Conservation (phyloP, 805 yeast genomes). For the Metschnikowia henanensis region DNA sequence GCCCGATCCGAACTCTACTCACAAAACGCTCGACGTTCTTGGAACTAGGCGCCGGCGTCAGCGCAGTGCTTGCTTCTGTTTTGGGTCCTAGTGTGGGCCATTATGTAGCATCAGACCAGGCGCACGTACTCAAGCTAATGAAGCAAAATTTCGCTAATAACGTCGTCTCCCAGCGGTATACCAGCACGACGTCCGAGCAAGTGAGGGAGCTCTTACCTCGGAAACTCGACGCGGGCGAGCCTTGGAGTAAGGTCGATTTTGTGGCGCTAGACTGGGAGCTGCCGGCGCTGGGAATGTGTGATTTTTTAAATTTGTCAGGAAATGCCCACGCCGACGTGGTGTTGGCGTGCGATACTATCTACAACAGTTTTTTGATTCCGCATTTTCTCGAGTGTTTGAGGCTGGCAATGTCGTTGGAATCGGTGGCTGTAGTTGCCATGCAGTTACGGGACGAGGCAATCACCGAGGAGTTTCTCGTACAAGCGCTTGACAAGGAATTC, state of each 20-base stretch:
- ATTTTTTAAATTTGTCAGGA: slow-evolving; percentile 11
- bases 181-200: slow-evolving; percentile 12
- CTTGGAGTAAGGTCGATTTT: slow-evolving; percentile 37
- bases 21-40: slow-evolving; percentile 30
- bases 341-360: slow-evolving; percentile 65
- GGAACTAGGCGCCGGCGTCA: slow-evolving; percentile 65
- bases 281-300: slow-evolving; percentile 32
- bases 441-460: slow-evolving; percentile 57
- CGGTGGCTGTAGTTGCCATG: slow-evolving; percentile 43
- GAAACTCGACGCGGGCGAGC: background rate
- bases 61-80: slow-evolving; percentile 48
- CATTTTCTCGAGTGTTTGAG: slow-evolving; percentile 46
- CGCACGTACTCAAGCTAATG: slow-evolving; percentile 50
- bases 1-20: slow-evolving; percentile 26
- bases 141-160: slow-evolving; percentile 47
- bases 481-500: slow-evolving; percentile 32
- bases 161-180: slow-evolving; percentile 14
- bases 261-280: slow-evolving; percentile 65
- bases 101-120: slow-evolving; percentile 61
- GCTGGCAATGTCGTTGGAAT: slow-evolving; percentile 27
- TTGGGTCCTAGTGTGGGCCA: slow-evolving; percentile 32
- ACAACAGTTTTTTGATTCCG: slow-evolving; percentile 58
- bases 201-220: slow-evolving; percentile 1
- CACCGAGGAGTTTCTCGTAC: slow-evolving; percentile 45
- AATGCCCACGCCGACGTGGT: slow-evolving; percentile 42